These are phyloP conservation scores for fission yeast (Schizosaccharomyces pombe) DNA, from an alignment of 805 yeast genomes.

Conservation along the genomic window DNA sequence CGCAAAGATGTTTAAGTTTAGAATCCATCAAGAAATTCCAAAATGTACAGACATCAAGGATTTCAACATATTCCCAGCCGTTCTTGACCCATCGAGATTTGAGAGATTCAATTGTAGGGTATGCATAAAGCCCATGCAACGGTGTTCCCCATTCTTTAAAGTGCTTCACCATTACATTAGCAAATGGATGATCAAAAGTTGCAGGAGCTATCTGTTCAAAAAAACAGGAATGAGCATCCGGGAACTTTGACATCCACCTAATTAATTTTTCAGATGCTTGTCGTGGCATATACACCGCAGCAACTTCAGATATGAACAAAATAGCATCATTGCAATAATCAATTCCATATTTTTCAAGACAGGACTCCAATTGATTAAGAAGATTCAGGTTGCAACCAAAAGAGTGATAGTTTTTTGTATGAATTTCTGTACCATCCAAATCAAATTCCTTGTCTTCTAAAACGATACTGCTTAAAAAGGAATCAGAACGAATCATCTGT, in stretches of 20 bases:
- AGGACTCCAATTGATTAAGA: conserved; percentile 17
- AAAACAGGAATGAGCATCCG: conserved; percentile 19
- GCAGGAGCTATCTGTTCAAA: conserved; percentile 53
- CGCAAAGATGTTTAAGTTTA: conserved; percentile 21
- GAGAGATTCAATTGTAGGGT: conserved; percentile 31
- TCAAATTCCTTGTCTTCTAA: neutral
- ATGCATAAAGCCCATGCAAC: conserved; percentile 34
- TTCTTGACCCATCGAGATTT: conserved; percentile 22
- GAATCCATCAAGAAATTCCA: conserved; percentile 27
- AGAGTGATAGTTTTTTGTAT: conserved; percentile 27
- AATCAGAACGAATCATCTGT: conserved; percentile 21
- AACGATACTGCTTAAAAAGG: neutral
- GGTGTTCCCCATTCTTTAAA: conserved; percentile 45
- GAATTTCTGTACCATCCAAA: neutral
- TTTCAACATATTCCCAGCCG: conserved; percentile 20
- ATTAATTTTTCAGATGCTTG: conserved; percentile 41
- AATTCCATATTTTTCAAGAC: conserved; percentile 9
- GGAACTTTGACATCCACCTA: conserved; percentile 19
- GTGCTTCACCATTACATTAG: conserved; percentile 51
- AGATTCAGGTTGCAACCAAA: conserved; percentile 44
- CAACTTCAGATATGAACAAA: conserved; percentile 60
- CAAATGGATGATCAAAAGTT: conserved; percentile 41
- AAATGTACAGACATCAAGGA: conserved; percentile 30
- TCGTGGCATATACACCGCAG: conserved; percentile 57
- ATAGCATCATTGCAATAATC: conserved; percentile 8